Base-by-base conservation (phyloP, 1,284 basidiomycete species). In the Bjerkandera adusta region DNA sequence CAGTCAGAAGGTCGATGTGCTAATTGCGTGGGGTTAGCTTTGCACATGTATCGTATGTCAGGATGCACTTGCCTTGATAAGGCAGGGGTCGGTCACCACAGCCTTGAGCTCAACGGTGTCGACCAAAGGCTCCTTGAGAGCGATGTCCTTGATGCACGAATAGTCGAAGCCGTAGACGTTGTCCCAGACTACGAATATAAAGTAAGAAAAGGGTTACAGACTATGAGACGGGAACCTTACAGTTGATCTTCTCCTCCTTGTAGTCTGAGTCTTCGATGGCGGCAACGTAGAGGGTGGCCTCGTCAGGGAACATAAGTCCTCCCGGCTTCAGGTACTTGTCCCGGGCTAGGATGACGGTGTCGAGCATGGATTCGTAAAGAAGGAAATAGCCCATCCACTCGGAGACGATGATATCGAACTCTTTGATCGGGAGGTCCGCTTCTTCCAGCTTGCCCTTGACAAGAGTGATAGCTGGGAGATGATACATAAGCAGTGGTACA, bases 151-250 rank as follows among this genome's bases (percentile, higher is more conserved):
- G 79, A 99, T 99, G 70, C 96, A 98, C 37, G 93, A 97, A 71
- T 94, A 99, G 72, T 99, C 94, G 68, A 99, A 99, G 35, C 97
- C 97, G 68, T 99, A 99, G 24, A 99, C 97, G 61, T 98, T 96
- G 66, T 98, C 95, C 97, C 97, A 99, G 77, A 97, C 93, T 96
- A 59, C 4, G 34, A 10, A 37, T n/a, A n/a, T 8, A 41, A 37
- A 10, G 11, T 18, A 45, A 27, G 47, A 18, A 21, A 21, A 45
- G 8, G 21, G 27, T 25, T 22, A 1, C 29, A 29, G 25, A 13
- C 12, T 21, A n/a, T n/a, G 20, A 34, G 15, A 15, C 25, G 22
- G 16, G 33, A 10, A 7, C 60, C 88, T 62, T 62, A 95, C 93
- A 97, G 69, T 94, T 94, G 65, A 99, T 99, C 72, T 99, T 99